phyloP scores from a whole-genome alignment of 306 rosid species.

The Vigna hirtella region DNA sequence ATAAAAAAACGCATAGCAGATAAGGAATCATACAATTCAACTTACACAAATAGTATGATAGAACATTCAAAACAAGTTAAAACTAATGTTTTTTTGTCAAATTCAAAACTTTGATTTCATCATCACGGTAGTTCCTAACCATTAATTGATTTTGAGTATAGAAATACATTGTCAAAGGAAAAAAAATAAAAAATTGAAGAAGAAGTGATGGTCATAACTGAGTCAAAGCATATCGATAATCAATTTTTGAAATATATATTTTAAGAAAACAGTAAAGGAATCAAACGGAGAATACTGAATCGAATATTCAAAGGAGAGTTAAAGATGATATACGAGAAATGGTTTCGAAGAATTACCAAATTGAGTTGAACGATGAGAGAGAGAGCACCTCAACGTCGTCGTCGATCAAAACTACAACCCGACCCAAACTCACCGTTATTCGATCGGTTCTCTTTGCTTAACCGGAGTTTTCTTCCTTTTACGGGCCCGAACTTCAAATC shows the following conservation, averaged over 20 bases:
- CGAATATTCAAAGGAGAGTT: slow-evolving; percentile 1
- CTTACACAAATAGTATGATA: neutral
- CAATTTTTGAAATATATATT: neutral
- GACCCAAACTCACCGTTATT: slow-evolving; percentile 15
- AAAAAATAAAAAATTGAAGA: neutral
- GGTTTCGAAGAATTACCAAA: slow-evolving; percentile 31
- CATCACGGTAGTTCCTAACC: neutral
- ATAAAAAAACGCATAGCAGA: slow-evolving; percentile 3
- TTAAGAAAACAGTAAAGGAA: neutral
- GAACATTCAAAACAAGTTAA: neutral
- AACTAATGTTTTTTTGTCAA: neutral
- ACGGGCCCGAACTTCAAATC: neutral
- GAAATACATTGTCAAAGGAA: neutral
- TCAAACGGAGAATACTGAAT: neutral
- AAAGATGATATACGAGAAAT: neutral
- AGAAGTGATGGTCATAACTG: slow-evolving; percentile 26
- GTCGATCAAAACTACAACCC: slow-evolving; percentile 34
- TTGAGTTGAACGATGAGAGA: slow-evolving; percentile 32
- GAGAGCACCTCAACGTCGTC: slow-evolving; percentile 21
- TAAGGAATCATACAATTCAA: slow-evolving; percentile 1
- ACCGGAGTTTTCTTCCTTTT: neutral
- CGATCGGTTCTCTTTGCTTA: neutral
- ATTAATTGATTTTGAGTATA: neutral
- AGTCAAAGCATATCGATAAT: slow-evolving; percentile 33
- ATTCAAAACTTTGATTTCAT: neutral